Evolutionary conservation across 768 basidiomycete genomes (phyloP), one percentile per base, ranked within the genome.

Genomic region (Lentinula sp.): DNA sequence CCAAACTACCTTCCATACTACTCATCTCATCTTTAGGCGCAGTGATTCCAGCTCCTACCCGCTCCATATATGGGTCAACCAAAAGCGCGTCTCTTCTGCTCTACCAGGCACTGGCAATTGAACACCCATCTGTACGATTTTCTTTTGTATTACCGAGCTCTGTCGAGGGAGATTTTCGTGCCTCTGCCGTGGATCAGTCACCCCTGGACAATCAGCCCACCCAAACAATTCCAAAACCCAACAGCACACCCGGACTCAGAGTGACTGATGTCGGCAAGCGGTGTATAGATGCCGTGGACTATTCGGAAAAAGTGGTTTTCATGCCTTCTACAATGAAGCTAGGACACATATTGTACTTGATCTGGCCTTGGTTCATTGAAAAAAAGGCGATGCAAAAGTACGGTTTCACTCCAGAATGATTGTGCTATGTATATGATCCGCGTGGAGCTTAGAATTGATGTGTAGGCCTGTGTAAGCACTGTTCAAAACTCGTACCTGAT

Each of bases 1-100:
- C 92, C 0, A 60, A 69, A 0, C 78, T 83, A 0, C 93, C 94
- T 0, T 84, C 91, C 0, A 78, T 96, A 40, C 82, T 93, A 31
- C 84, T 95, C 45, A 69, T 97, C 39, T 92, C 92, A 7, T 89
- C 87, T 32, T 75, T 88, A 2, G 95, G 88, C 2, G 84, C 91
- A 2, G 76, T 88, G 5, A 85, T 95, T 39, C 91, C 95, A 2
- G 85, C 94, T 0, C 95, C 95, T 0, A 93, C 91, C 0, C 87
- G 95, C 6, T 76, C 91, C 0, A 74, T 98, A 39, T 98, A 98
- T 69, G 85, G 82, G 0, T 84, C 93, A 3, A 91, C 89, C 9
- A 97, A 98, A 71, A 79, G 88, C 2, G 89, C 93, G 0, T 85
- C 89, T 1, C 80, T 91, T 32, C 64, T 87, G 5, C 84, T 95